Evolutionary conservation across 176 grass and related monocot genomes (phyloP).

Genomic region (Zoysia japonica): DNA sequence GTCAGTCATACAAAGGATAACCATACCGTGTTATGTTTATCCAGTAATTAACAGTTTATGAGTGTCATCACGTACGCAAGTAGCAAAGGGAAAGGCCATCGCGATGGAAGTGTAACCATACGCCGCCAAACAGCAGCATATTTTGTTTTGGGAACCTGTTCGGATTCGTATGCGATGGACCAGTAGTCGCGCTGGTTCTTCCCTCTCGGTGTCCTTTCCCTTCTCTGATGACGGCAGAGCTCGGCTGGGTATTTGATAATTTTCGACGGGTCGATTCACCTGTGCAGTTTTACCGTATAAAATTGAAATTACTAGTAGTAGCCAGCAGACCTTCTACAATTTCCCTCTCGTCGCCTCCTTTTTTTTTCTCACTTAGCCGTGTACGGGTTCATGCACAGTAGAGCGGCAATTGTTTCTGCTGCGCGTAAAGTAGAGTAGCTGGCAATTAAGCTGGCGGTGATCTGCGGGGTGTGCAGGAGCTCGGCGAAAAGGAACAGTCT

Average conservation of each 20-base stretch:
- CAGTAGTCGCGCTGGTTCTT: neutral
- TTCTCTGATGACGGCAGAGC: neutral
- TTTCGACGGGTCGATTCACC: neutral
- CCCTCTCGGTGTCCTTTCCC: no score
- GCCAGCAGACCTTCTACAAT: no score
- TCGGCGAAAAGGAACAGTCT: constrained; percentile 30
- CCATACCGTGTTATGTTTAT: neutral
- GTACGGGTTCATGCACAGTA: constrained; percentile 10
- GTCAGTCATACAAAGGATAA: neutral
- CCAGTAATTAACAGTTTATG: constrained; percentile 8
- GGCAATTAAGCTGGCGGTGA: neutral
- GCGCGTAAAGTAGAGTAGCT: constrained; percentile 28
- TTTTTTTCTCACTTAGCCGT: neutral
- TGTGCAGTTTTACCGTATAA: no score
- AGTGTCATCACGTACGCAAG: constrained; percentile 35
- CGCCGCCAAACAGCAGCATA: neutral
- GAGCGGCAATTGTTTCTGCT: constrained; percentile 9
- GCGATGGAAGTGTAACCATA: constrained; percentile 28
- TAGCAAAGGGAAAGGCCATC: neutral
- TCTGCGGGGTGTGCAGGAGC: constrained; percentile 13
- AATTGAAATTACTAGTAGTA: no score
- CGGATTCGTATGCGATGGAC: constrained; percentile 20
- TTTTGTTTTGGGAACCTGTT: constrained; percentile 32
- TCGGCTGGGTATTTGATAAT: neutral
- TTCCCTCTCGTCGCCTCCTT: neutral